Evolutionary conservation across 192 early-diverging fungal genomes (phyloP), one percentile per base, ranked within the genome.

Genomic region (Coemansia sp.): DNA sequence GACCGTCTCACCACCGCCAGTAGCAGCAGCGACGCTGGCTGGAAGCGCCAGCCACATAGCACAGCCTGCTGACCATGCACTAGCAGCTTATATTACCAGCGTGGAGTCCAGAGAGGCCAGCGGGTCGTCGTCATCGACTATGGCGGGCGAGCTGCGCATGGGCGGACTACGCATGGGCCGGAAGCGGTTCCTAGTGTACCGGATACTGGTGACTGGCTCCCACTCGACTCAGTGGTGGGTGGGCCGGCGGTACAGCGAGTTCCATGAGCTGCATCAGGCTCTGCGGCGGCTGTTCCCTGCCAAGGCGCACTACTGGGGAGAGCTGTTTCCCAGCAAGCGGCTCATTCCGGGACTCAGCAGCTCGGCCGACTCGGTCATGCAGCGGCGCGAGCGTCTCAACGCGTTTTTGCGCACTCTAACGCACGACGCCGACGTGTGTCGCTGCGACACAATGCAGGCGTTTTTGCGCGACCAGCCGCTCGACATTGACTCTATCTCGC

Each of bases 101-200:
- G 81, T 83, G 9, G 81, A 83, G 52, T 76, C 76, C 3, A 57
- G 76, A 49, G 81, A 83, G 62, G 49, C 67, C 38, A 65, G 44
- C 49, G 31, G 31, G 16, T 31, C 31, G 4, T 31, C 57, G 5
- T 31, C 57, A 7, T n/a, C 57, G 8, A 58, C 67, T 9, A 10
- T 58, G 7, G 69, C 69, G 15, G 80, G 77, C 63, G 53, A 53
- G 22, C 62, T 69, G 50, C 80, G 80, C n/a, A 69, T 83, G 52
- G 73, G 73, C 53, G 76, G 81, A 6, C 73, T 79, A 22, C 76
- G 81, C 39, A 79, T 79, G 76, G 81, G 76, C 20, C 81, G 81
- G 67, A 79, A 75, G 65, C 73, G 73, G 20, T 79, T 71, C 65
- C 73, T 83, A 13, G 73, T 78, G 22, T 83, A 83, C 61, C 76